A percentile compares a stretch with the other conserved stretches of the same genome.
Conservation (phyloP, 805 yeast genomes). For the Lipomyces anomalus region DNA sequence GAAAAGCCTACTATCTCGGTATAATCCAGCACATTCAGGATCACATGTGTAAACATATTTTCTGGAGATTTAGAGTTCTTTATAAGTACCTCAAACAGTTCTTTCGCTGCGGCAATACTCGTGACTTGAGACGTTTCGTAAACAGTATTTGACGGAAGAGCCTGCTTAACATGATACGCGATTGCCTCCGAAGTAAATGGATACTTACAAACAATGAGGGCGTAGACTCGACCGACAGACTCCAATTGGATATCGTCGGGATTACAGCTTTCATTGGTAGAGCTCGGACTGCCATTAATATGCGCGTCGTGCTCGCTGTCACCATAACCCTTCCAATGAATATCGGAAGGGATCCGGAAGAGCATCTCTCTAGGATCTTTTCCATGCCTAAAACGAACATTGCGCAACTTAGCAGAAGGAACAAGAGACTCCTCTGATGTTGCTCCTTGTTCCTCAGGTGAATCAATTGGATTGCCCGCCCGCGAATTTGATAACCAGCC, state of each 20-base stretch:
- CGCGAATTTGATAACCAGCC: too few species aligned
- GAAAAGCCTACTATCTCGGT: conserved; percentile 21
- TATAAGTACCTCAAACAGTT: conserved; percentile 5
- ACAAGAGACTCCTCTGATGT: too few species aligned
- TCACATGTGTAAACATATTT: conserved; percentile 33
- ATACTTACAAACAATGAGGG: conserved; percentile 28
- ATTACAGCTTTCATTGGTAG: neutral
- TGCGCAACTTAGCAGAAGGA: too few species aligned
- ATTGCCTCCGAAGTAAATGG: conserved; percentile 28
- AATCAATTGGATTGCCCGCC: too few species aligned
- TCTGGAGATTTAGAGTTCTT: conserved; percentile 2
- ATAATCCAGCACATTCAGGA: conserved; percentile 27
- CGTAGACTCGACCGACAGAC: conserved; percentile 11
- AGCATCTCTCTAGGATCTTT: conserved; percentile 15
- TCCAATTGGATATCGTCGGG: too few species aligned
- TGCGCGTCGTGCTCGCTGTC: too few species aligned
- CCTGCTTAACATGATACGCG: conserved; percentile 29
- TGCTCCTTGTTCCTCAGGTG: too few species aligned
- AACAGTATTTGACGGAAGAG: conserved; percentile 14
- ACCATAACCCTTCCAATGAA: neutral
- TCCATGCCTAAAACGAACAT: conserved; percentile 1
- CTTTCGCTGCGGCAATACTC: conserved; percentile 12
- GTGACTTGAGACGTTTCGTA: conserved; percentile 18
- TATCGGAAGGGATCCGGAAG: conserved; percentile 16
- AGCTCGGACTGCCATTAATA: too few species aligned